Percentiles rank a stretch among this genome's conserved stretches.
phyloP scores from a whole-genome alignment of 768 basidiomycete genomes.

The Phlegmacium glaucopus region DNA sequence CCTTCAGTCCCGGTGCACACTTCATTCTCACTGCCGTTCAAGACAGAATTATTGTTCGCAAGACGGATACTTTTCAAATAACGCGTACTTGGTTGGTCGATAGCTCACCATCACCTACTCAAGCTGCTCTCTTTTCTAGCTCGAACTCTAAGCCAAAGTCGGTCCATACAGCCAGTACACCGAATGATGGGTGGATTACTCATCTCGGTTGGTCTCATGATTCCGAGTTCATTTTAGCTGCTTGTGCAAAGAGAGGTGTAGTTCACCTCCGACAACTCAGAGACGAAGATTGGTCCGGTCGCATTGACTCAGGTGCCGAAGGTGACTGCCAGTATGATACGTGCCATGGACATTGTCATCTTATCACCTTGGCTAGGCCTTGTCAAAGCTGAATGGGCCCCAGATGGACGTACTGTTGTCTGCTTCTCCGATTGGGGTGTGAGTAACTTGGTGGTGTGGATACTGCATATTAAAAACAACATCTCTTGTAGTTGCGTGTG shows the following conservation, averaged over 20 bases:
- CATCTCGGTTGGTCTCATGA: constrained; percentile 86
- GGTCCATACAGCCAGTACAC: constrained; percentile 16
- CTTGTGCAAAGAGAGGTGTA: constrained; percentile 65
- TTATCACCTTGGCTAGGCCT: constrained; percentile 45
- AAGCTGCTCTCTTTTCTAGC: constrained; percentile 35
- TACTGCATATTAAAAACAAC: background rate
- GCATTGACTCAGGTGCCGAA: constrained; percentile 79
- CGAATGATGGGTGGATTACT: constrained; percentile 51
- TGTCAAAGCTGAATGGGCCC: constrained; percentile 87
- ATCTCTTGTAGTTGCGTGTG: constrained; percentile 62
- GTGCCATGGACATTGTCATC: background rate
- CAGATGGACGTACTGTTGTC: constrained; percentile 75
- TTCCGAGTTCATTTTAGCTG: constrained; percentile 82
- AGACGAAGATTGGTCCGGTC: constrained; percentile 75
- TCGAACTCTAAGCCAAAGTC: constrained; percentile 29
- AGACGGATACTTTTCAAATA: constrained; percentile 81
- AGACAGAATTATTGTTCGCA: constrained; percentile 79
- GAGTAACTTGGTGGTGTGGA: constrained; percentile 32
- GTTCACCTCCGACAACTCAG: constrained; percentile 78
- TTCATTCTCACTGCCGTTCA: constrained; percentile 80
- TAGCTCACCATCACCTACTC: constrained; percentile 48
- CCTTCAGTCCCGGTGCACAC: constrained; percentile 84
- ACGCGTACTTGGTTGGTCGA: constrained; percentile 76
- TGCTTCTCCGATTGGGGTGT: constrained; percentile 96
- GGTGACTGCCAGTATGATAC: constrained; percentile 26